Percentiles rank a stretch among this genome's conserved stretches.
Evolutionary conservation across 495 filamentous ascomycete genomes (phyloP).

Genomic region (Echria macrotheca): DNA sequence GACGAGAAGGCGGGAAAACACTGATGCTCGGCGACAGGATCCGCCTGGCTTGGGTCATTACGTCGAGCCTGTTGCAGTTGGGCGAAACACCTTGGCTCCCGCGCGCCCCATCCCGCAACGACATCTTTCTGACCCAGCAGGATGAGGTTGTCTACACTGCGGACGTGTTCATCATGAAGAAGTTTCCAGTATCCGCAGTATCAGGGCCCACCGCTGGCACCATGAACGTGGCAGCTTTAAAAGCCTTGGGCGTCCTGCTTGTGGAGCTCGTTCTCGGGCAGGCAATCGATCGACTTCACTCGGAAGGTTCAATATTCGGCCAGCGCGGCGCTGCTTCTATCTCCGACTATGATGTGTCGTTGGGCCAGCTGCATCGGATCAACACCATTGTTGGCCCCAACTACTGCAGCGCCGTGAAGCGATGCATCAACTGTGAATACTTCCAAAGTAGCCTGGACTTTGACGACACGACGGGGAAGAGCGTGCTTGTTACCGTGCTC

Average conservation of each 20-base stretch:
- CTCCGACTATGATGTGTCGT: not conserved
- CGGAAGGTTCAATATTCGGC: too few species aligned
- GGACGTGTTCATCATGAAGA: not conserved
- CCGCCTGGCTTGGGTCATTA: not conserved
- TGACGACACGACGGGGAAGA: too few species aligned
- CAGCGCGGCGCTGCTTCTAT: not conserved
- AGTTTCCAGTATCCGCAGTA: not conserved
- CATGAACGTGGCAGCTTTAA: not conserved
- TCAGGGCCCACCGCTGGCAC: not conserved
- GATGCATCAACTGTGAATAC: conserved; percentile 5
- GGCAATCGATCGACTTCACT: not conserved
- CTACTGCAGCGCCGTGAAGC: not conserved
- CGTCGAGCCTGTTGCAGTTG: conserved; percentile 3
- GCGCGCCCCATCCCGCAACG: not conserved
- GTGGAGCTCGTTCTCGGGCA: conserved; percentile 3
- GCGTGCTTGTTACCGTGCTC: too few species aligned
- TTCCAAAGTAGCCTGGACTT: not conserved
- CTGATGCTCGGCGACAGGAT: not conserved
- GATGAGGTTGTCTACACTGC: not conserved
- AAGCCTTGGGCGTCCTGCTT: conserved; percentile 2
- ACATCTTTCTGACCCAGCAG: not conserved
- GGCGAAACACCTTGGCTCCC: conserved; percentile 1
- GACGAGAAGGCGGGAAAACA: not conserved
- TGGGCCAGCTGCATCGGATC: not conserved
- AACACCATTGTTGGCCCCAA: not conserved